Percentiles rank a stretch among this genome's conserved stretches.
Evolutionary conservation across 78 protist genomes (phyloP).

Genomic region (Reticulomyxa filosa): DNA sequence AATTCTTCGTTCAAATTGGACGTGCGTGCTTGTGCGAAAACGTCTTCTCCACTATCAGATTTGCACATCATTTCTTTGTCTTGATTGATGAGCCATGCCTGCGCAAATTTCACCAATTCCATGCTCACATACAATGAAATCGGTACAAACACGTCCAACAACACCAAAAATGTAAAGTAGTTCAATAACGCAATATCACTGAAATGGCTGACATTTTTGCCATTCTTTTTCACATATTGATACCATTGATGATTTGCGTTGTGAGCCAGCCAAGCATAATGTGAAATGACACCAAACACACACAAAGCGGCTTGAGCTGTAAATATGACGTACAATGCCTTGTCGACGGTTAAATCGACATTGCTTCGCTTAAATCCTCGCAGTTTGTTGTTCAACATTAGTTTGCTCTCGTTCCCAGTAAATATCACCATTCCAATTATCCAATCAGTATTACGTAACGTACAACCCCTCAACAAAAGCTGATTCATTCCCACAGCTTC

Average conservation of each 20-base stretch:
- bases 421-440: conserved; percentile 23
- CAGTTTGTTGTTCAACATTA: not conserved
- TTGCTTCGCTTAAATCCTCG: not conserved
- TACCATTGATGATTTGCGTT: not conserved
- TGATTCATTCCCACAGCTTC: too few species aligned
- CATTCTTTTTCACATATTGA: too few species aligned
- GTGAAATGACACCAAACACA: not conserved
- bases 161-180: not conserved
- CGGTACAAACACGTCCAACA: not conserved
- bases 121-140: not conserved
- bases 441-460: conserved; percentile 58
- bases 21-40: not conserved
- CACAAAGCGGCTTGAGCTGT: not conserved
- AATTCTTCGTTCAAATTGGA: not conserved
- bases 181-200: not conserved
- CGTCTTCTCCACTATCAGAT: not conserved
- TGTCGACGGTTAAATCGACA: not conserved
- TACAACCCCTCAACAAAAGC: conserved; percentile 27
- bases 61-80: not conserved
- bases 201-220: too few species aligned
- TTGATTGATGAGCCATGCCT: not conserved
- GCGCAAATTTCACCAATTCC: not conserved
- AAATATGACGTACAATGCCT: not conserved
- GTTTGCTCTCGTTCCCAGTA: conserved; percentile 36
- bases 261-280: not conserved